Percentiles rank a stretch among this genome's conserved stretches.
phyloP scores from a whole-genome alignment of 2,329 filamentous ascomycete genomes.

The Ceratocystiopsis minuta region DNA sequence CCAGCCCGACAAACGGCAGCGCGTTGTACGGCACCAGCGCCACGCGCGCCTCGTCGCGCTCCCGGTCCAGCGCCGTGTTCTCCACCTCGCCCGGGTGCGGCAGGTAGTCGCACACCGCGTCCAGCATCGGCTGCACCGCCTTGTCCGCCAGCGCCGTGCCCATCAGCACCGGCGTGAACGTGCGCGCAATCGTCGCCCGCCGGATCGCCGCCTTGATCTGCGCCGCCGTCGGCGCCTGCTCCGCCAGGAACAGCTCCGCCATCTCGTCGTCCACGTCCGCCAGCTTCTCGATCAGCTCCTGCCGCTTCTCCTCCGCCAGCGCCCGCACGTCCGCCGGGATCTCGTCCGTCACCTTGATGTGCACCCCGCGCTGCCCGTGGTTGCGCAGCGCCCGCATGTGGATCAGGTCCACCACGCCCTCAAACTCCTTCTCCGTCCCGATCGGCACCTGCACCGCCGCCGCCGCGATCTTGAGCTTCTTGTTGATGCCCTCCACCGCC shows the following conservation, averaged over 20 bases:
- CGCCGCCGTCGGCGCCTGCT: constrained; percentile 55
- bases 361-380: constrained; percentile 65
- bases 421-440: constrained; percentile 76
- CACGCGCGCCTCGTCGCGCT: constrained; percentile 59
- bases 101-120: constrained; percentile 89
- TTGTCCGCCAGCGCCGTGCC: constrained; percentile 90
- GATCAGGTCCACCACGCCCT: constrained; percentile 83
- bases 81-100: constrained; percentile 80
- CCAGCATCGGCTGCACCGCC: constrained; percentile 84
- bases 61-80: constrained; percentile 75
- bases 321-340: constrained; percentile 64
- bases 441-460: constrained; percentile 92
- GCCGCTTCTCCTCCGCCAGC: constrained; percentile 66
- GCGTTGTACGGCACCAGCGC: constrained; percentile 87
- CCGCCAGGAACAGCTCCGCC: constrained; percentile 83
- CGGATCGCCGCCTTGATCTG: constrained; percentile 91
- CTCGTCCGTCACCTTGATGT: constrained; percentile 56
- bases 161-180: constrained; percentile 93
- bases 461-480: constrained; percentile 81
- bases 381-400: constrained; percentile 89
- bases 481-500: constrained; percentile 92
- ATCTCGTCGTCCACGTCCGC: constrained; percentile 98
- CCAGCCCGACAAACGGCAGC: constrained; percentile 82
- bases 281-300: constrained; percentile 78
- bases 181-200: constrained; percentile 68